Evolutionary conservation across 352 stramenopile species (phyloP).

Genomic region (Globisporangium alternatum): DNA sequence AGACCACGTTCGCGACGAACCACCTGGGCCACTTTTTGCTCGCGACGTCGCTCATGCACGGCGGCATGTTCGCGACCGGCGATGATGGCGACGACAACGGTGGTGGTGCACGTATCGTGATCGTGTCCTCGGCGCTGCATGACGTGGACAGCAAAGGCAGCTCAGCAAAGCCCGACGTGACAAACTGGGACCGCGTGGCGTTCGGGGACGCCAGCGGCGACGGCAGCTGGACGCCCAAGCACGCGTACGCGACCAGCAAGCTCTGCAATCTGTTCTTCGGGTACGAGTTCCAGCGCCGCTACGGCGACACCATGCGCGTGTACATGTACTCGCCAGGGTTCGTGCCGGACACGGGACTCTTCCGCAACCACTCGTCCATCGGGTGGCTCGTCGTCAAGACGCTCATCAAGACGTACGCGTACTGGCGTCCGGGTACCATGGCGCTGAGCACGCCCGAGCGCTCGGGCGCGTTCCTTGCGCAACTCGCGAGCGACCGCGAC

Average conservation of each 20-base stretch:
- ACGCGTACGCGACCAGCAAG: constrained; percentile 37
- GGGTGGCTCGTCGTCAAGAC: constrained; percentile 28
- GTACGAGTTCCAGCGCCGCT: constrained; percentile 34
- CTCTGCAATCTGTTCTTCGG: constrained; percentile 45
- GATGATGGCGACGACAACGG: constrained; percentile 1
- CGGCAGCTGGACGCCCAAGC: constrained; percentile 11
- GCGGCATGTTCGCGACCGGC: constrained; percentile 18
- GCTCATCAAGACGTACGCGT: constrained; percentile 25
- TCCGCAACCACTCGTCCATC: constrained; percentile 30
- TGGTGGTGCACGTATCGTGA: constrained; percentile 22
- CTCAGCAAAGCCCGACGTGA: constrained; percentile 23
- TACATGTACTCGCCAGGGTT: constrained; percentile 39
- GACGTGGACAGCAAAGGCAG: constrained; percentile 13
- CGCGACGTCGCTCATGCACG: constrained; percentile 25
- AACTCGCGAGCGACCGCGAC: constrained; percentile 28
- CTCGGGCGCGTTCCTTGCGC: constrained; percentile 31
- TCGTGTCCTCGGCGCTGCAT: constrained; percentile 35
- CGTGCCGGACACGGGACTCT: constrained; percentile 33
- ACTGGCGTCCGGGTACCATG: constrained; percentile 18
- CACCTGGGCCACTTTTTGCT: constrained; percentile 42
- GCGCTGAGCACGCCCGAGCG: constrained; percentile 29
- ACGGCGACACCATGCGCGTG: constrained; percentile 23
- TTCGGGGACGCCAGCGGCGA: constrained; percentile 16
- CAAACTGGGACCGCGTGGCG: constrained; percentile 30
- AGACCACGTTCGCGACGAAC: constrained; percentile 42